phyloP scores from a whole-genome alignment of 2,329 filamentous ascomycete genomes.

The Lecanicillium sp. region DNA sequence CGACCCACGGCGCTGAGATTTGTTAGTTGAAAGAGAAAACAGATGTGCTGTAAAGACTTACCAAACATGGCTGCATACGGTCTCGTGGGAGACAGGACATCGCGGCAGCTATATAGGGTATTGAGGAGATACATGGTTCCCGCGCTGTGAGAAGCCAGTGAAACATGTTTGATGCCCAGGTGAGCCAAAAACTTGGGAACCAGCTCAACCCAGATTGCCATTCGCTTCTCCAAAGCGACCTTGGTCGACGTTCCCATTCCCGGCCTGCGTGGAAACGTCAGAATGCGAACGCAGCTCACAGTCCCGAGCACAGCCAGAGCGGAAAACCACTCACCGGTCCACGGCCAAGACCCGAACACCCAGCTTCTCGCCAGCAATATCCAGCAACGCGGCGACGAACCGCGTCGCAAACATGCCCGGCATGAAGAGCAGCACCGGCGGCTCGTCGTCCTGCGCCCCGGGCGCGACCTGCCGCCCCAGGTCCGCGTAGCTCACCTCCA shows the following conservation, averaged over 20 bases:
- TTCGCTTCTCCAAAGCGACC: slow-evolving; percentile 16
- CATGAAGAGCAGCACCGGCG: slow-evolving; percentile 24
- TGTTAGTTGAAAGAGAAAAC: not conserved
- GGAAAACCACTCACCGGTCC: slow-evolving; percentile 21
- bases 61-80: slow-evolving; percentile 20
- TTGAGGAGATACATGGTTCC: slow-evolving; percentile 29
- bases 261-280: slow-evolving; percentile 16
- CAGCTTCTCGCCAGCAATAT: slow-evolving; percentile 25
- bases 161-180: slow-evolving; percentile 26
- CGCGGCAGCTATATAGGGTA: slow-evolving; percentile 21
- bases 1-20: slow-evolving; percentile 13
- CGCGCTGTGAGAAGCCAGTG: slow-evolving; percentile 25
- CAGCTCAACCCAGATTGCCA: slow-evolving; percentile 22
- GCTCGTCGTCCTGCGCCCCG: not conserved
- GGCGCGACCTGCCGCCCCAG: slow-evolving; percentile 15
- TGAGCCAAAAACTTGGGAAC: slow-evolving; percentile 28
- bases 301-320: no score
- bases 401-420: slow-evolving; percentile 24
- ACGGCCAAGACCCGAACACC: slow-evolving; percentile 27
- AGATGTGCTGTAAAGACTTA: not conserved
- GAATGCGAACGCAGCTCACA: not conserved
- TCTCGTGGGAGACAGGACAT: slow-evolving; percentile 21
- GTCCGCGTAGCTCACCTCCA: slow-evolving; percentile 24
- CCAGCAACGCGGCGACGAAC: slow-evolving; percentile 25
- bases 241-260: slow-evolving; percentile 23